Conservation (phyloP, 257 asterid genomes). For the Solanum acaule region DNA sequence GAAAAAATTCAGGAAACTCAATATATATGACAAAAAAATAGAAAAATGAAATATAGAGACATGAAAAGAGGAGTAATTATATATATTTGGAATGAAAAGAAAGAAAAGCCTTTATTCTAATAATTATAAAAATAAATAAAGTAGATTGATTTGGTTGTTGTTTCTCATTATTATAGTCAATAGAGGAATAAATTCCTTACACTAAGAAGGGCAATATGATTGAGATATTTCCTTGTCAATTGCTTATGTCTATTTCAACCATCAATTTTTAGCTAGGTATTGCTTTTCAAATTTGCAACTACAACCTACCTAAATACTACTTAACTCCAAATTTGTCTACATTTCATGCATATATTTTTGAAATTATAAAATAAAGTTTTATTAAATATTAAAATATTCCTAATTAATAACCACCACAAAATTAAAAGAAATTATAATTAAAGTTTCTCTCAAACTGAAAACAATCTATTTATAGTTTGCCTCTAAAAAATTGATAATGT, state of each 20-base stretch:
- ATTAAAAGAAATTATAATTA: background rate
- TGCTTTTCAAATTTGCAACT: background rate
- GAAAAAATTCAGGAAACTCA: too few relatives aligned
- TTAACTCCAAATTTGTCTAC: background rate
- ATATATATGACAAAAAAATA: background rate
- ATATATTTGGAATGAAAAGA: background rate
- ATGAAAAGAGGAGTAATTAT: background rate
- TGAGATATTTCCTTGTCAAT: background rate
- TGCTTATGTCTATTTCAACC: background rate
- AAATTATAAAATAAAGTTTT: too few relatives aligned
- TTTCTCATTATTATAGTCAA: background rate
- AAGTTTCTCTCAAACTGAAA: background rate
- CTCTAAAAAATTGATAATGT: rapidly evolving
- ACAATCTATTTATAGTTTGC: background rate
- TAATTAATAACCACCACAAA: background rate
- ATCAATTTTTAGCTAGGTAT: background rate
- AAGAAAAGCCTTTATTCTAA: background rate
- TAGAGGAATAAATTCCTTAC: background rate
- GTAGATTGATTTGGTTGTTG: background rate
- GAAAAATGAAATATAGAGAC: background rate
- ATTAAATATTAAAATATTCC: background rate
- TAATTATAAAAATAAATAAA: background rate
- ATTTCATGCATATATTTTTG: background rate
- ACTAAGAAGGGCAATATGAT: background rate
- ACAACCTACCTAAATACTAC: background rate